These are phyloP conservation scores for Phytopythium ostracodes DNA, from an alignment of 352 stramenopile species.

Conservation along the genomic window DNA sequence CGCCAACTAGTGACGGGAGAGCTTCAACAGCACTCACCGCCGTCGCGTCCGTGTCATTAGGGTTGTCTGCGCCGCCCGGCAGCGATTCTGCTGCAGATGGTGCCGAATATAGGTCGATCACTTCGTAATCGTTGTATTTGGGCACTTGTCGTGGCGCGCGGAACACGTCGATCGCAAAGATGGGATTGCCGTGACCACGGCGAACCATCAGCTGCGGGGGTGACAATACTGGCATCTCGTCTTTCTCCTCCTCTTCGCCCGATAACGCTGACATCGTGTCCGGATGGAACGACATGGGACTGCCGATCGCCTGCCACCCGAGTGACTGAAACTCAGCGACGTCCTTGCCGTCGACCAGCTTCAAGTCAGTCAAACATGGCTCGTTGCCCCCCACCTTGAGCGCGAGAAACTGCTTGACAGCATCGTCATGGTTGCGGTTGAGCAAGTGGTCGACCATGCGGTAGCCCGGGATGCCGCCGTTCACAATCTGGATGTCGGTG, in stretches of 20 bases:
- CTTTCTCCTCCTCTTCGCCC: neutral
- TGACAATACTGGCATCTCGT: neutral
- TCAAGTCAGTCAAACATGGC: conserved; percentile 73
- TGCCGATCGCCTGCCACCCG: conserved; percentile 74
- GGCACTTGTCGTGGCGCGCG: conserved; percentile 76
- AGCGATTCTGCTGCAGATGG: conserved; percentile 1
- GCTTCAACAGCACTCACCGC: neutral
- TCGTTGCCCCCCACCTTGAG: conserved; percentile 82
- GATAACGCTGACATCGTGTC: neutral
- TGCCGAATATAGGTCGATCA: conserved; percentile 62
- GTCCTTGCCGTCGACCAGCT: conserved; percentile 47
- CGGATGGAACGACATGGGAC: conserved; percentile 34
- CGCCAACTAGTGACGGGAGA: conserved; percentile 36
- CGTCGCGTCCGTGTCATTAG: neutral
- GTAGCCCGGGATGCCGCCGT: conserved; percentile 78
- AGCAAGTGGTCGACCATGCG: conserved; percentile 77
- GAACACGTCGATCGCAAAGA: conserved; percentile 86
- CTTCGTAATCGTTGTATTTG: conserved; percentile 88
- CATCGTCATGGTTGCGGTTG: conserved; percentile 63
- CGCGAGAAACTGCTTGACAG: conserved; percentile 73
- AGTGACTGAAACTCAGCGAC: conserved; percentile 37
- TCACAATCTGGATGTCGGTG: conserved; percentile 84
- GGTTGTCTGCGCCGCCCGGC: neutral
- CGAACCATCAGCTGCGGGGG: conserved; percentile 65
- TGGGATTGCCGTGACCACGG: conserved; percentile 79